Evolutionary conservation across 495 filamentous ascomycete genomes (phyloP).

Genomic region (Bacidia rubella): DNA sequence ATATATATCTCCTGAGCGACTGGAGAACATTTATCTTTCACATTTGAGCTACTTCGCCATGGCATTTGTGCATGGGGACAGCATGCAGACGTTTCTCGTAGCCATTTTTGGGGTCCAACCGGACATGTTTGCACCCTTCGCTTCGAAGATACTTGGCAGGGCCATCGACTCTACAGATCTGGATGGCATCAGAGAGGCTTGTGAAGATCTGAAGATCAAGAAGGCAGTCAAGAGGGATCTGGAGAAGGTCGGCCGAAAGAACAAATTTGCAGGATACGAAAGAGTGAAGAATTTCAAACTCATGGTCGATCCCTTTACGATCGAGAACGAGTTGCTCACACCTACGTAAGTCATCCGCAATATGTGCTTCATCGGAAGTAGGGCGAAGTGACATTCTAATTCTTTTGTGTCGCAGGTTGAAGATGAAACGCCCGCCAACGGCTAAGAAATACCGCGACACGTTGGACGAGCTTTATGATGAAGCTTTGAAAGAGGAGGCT

Average conservation of each 20-base stretch:
- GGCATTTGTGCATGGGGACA: slow-evolving; percentile 86
- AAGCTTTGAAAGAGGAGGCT: slow-evolving; percentile 40
- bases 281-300: slow-evolving; percentile 60
- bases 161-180: slow-evolving; percentile 47
- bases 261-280: slow-evolving; percentile 85
- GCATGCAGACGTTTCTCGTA: slow-evolving; percentile 68
- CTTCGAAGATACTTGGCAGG: slow-evolving; percentile 57
- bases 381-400: slow-evolving; percentile 23
- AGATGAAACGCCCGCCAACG: slow-evolving; percentile 86
- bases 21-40: slow-evolving; percentile 86
- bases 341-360: slow-evolving; percentile 64
- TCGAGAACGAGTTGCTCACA: slow-evolving; percentile 89
- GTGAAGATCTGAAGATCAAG: slow-evolving; percentile 52
- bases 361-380: neutral
- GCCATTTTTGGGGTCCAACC: slow-evolving; percentile 79
- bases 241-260: slow-evolving; percentile 64
- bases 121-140: slow-evolving; percentile 64
- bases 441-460: slow-evolving; percentile 60
- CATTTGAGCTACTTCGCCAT: slow-evolving; percentile 62
- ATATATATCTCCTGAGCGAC: slow-evolving; percentile 92
- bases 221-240: slow-evolving; percentile 66
- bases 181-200: slow-evolving; percentile 49
- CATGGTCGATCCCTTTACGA: slow-evolving; percentile 77
- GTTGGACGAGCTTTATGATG: slow-evolving; percentile 71
- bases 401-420: slow-evolving; percentile 48